phyloP scores from a whole-genome alignment of 306 rosid genomes.

The Fragaria nilgerrensis region DNA sequence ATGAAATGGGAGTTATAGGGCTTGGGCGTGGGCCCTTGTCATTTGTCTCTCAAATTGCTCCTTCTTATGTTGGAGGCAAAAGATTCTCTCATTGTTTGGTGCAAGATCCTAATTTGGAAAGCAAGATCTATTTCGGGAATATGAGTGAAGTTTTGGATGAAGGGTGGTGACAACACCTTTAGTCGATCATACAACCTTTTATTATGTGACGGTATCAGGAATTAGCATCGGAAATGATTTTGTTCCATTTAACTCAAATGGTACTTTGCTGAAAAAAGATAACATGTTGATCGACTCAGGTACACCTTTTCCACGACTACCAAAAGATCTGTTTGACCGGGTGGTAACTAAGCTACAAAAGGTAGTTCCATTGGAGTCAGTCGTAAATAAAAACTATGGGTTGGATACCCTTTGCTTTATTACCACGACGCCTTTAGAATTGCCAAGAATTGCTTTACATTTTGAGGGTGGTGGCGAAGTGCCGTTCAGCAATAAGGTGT shows the following conservation, averaged over 20 bases:
- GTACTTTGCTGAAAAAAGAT: too few species aligned
- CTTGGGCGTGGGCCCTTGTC: constrained; percentile 53
- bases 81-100: constrained; percentile 57
- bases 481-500: too few species aligned
- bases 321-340: neutral
- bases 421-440: too few species aligned
- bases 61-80: constrained; percentile 37
- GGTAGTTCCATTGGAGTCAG: neutral
- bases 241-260: too few species aligned
- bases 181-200: constrained; percentile 25
- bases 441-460: too few species aligned
- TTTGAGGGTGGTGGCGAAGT: too few species aligned
- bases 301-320: neutral
- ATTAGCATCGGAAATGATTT: too few species aligned
- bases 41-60: constrained; percentile 45
- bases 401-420: neutral
- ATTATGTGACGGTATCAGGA: too few species aligned
- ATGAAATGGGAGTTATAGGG: constrained; percentile 60
- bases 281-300: too few species aligned
- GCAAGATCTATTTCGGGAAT: constrained; percentile 46
- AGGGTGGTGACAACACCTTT: too few species aligned
- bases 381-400: neutral
- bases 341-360: neutral
- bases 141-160: constrained; percentile 47
- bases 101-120: constrained; percentile 41